Base-by-base conservation (phyloP, 176 grass and related monocot species). In the Elaeis guineensis region DNA sequence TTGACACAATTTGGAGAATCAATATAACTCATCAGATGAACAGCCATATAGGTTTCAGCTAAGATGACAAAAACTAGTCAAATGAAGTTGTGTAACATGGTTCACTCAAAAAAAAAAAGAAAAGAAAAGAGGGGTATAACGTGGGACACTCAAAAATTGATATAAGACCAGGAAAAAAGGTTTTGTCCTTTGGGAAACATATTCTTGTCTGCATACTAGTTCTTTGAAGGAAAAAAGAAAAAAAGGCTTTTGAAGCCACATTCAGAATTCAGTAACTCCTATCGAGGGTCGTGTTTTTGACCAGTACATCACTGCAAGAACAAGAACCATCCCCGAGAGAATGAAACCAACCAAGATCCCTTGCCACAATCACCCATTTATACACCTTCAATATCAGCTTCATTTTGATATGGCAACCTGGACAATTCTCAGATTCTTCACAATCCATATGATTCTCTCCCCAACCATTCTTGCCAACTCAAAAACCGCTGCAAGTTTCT, bases 401-500 rank as follows among this genome's bases (percentile, higher is more conserved):
- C 69, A 72, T 72, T 19, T 62, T 50, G 21, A 18, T 44, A 25
- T 72, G 69, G 18, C 69, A 72, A 52, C 62, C 69, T 3, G 25
- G 23, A 19, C 69, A 72, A 72, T 39, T 18, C 69, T 62, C 49
- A 72, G 53, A 7, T 72, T 62, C 69, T 72, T 72, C 17, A 62
- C 58, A 39, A 72, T 72, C 58, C 19, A 62, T 55, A 72, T 62
- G 8, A 72, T 50, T 32, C 50, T 51, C 16, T 54, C 25, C 21
- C 0, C 58, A 22, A 4, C 25, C 49, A 18, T 62, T 49, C 69
- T 62, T 9, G 58, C 58, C 48, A 72, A 30, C 25, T 39, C 58
- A 17, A 62, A 72, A 52, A 58, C 69, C 58, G 62, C 69, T 52
- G 69, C 69, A 22, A 72, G 58, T 58, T 72, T 72, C 49, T 72